phyloP scores from a whole-genome alignment of 208 protist species.

The Porcisia hertigi region DNA sequence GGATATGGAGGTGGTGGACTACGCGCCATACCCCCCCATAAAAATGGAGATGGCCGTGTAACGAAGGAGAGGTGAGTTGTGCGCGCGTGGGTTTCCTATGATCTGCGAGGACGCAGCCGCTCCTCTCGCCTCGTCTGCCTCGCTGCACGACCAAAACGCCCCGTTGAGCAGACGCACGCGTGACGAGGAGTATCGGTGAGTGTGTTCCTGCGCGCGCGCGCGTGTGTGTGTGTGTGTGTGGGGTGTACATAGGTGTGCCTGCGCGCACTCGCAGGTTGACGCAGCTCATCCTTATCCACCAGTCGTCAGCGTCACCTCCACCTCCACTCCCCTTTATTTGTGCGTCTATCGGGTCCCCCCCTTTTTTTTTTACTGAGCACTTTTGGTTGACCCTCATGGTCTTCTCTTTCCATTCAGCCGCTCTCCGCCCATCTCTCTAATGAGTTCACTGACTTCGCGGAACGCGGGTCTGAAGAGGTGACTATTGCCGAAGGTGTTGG shows the following conservation, averaged over 20 bases:
- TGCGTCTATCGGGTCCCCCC: too few relatives aligned
- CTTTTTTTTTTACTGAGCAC: too few relatives aligned
- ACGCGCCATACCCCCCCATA: slow-evolving; percentile 94
- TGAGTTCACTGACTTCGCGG: too few relatives aligned
- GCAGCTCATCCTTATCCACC: neutral
- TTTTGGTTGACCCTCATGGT: too few relatives aligned
- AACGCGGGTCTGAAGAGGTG: too few relatives aligned
- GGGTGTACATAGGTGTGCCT: too few relatives aligned
- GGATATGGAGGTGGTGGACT: slow-evolving; percentile 95
- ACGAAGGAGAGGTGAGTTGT: neutral
- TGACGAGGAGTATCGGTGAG: neutral
- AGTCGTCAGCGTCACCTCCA: too few relatives aligned
- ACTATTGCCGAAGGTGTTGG: too few relatives aligned
- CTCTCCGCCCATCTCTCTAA: too few relatives aligned
- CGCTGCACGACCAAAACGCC: neutral
- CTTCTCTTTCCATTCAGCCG: too few relatives aligned
- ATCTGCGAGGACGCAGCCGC: neutral
- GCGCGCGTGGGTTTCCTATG: neutral
- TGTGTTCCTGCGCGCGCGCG: neutral
- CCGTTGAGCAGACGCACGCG: neutral
- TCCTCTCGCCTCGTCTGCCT: neutral
- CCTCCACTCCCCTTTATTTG: neutral
- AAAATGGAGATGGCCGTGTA: slow-evolving; percentile 98
- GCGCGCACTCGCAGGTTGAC: neutral
- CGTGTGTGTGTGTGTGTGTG: slow-evolving; percentile 8